A percentile compares a stretch with the other conserved stretches of the same genome.
Conservation (phyloP, 2,329 filamentous ascomycete genomes). For the Botrytis aclada region DNA sequence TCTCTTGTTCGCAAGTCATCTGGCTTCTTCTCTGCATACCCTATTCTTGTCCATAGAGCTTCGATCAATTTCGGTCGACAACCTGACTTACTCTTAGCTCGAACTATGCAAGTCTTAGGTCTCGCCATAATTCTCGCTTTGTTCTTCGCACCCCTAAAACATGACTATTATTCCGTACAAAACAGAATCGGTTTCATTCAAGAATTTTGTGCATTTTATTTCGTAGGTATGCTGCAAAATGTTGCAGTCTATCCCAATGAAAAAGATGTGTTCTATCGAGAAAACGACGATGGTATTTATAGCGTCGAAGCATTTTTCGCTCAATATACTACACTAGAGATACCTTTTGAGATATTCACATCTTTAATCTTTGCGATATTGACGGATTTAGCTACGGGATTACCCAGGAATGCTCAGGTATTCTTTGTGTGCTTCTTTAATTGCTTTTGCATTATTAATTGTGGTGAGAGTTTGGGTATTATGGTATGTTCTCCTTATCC, state of each 20-base stretch:
- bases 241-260: constrained; percentile 71
- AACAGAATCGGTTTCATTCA: constrained; percentile 72
- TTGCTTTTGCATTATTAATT: constrained; percentile 70
- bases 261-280: constrained; percentile 72
- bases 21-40: constrained; percentile 60
- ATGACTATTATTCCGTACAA: constrained; percentile 68
- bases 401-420: constrained; percentile 60
- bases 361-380: constrained; percentile 64
- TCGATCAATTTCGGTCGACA: constrained; percentile 67
- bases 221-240: constrained; percentile 77
- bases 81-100: constrained; percentile 60
- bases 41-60: constrained; percentile 64
- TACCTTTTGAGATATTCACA: constrained; percentile 68
- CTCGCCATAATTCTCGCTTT: constrained; percentile 61
- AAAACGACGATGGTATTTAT: constrained; percentile 72
- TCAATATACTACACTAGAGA: constrained; percentile 66
- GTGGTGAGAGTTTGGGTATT: constrained; percentile 73
- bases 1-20: constrained; percentile 62
- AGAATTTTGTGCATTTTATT: constrained; percentile 68
- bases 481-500: constrained; percentile 42
- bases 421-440: constrained; percentile 68
- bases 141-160: constrained; percentile 69
- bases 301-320: constrained; percentile 67
- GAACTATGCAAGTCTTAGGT: constrained; percentile 64
- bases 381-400: constrained; percentile 60